These are phyloP conservation scores for Zasmidium citrigriseum DNA, from an alignment of 2,329 filamentous ascomycete genomes.

Conservation along the genomic window DNA sequence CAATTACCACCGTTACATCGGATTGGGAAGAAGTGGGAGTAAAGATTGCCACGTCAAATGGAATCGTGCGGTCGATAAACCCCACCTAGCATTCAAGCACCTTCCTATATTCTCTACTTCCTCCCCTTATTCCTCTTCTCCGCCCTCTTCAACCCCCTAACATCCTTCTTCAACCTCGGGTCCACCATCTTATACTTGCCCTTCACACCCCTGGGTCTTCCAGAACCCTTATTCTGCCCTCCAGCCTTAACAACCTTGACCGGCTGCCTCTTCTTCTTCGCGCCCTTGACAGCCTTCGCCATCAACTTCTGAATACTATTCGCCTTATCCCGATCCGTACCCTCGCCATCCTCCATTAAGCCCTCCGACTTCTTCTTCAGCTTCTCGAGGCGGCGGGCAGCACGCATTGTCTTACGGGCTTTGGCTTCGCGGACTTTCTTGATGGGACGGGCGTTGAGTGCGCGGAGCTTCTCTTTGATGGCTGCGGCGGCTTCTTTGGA, in stretches of 20 bases:
- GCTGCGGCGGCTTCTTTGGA: slow-evolving; percentile 85
- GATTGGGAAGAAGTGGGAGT: no score
- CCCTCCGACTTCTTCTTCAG: slow-evolving; percentile 95
- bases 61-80: no score
- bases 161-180: slow-evolving; percentile 92
- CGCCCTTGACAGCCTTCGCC: slow-evolving; percentile 68
- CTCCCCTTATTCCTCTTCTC: slow-evolving; percentile 60
- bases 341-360: slow-evolving; percentile 77
- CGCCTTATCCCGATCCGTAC: slow-evolving; percentile 85
- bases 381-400: slow-evolving; percentile 87
- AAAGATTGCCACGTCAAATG: no score
- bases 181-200: slow-evolving; percentile 98
- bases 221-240: slow-evolving; percentile 82
- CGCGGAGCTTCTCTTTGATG: slow-evolving; percentile 91
- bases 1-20: no score
- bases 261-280: slow-evolving; percentile 77
- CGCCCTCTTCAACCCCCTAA: slow-evolving; percentile 79
- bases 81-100: no score
- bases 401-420: slow-evolving; percentile 95
- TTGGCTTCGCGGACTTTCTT: slow-evolving; percentile 98
- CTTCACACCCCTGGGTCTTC: slow-evolving; percentile 87
- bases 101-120: slow-evolving; percentile 20
- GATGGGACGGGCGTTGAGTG: slow-evolving; percentile 92
- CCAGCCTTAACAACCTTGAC: slow-evolving; percentile 87
- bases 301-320: slow-evolving; percentile 79